These are phyloP conservation scores for Tylopilus plumbeoviolaceoides DNA, from an alignment of 768 basidiomycete species.

Conservation along the genomic window DNA sequence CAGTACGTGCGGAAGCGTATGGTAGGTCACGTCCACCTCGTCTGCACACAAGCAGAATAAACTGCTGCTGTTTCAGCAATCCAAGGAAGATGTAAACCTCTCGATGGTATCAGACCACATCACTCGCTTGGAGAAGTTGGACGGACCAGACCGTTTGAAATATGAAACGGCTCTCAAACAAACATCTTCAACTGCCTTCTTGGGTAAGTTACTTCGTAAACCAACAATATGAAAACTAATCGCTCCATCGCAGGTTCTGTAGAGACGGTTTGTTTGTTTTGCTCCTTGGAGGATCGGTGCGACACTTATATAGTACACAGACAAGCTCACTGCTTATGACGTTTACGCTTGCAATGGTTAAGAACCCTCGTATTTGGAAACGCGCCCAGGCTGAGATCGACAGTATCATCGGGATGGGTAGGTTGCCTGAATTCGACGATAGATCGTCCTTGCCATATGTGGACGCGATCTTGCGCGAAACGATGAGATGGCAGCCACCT, in stretches of 20 bases:
- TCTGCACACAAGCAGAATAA: background rate
- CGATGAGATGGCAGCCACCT: constrained; percentile 11
- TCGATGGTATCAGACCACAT: constrained; percentile 17
- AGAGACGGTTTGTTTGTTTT: constrained; percentile 15
- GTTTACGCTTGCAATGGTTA: constrained; percentile 14
- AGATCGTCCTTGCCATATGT: constrained; percentile 8
- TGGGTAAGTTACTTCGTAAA: constrained; percentile 6
- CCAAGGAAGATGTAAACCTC: background rate
- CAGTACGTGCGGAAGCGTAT: constrained; percentile 9
- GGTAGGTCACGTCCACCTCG: background rate
- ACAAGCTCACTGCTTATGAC: background rate
- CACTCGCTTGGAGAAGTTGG: constrained; percentile 8
- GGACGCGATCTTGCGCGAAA: constrained; percentile 11
- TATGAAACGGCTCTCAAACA: constrained; percentile 19
- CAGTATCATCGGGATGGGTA: constrained; percentile 1
- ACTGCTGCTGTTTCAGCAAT: background rate
- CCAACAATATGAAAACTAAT: background rate
- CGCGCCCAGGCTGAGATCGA: constrained; percentile 12
- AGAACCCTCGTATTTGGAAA: constrained; percentile 9
- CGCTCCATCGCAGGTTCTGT: constrained; percentile 3
- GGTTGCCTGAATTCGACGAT: constrained; percentile 8
- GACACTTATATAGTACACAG: constrained; percentile 1
- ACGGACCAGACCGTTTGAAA: background rate
- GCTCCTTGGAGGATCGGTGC: background rate
- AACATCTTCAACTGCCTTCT: constrained; percentile 9